A percentile compares a stretch with the other conserved stretches of the same genome.
phyloP scores from a whole-genome alignment of 768 basidiomycete genomes.

The Tylopilus balloui region DNA sequence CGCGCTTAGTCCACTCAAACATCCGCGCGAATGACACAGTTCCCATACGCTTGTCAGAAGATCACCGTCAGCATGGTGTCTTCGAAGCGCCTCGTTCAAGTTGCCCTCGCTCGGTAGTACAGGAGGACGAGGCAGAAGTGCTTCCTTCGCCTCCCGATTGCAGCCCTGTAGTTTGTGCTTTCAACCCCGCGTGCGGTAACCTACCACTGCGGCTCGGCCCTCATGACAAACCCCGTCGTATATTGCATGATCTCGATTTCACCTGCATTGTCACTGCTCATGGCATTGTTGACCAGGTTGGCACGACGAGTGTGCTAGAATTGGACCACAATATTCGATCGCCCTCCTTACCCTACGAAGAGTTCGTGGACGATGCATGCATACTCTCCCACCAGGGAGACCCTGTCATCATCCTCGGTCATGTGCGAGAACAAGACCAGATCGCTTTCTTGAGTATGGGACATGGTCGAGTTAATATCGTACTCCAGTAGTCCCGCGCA shows the following conservation, averaged over 20 bases:
- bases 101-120: not conserved
- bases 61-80: not conserved
- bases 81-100: not conserved
- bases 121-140: not conserved
- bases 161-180: not conserved
- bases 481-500: not conserved
- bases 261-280: conserved; percentile 37
- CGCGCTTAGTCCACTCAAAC: not conserved
- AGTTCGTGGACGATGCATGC: conserved; percentile 42
- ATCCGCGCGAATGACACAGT: not conserved
- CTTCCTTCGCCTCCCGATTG: not conserved
- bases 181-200: not conserved
- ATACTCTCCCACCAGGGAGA: conserved; percentile 26
- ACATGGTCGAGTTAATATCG: conserved; percentile 22
- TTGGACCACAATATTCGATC: conserved; percentile 16
- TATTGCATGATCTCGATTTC: conserved; percentile 25
- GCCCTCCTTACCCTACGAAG: conserved; percentile 24
- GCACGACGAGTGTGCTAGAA: conserved; percentile 18
- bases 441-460: conserved; percentile 23
- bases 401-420: conserved; percentile 34
- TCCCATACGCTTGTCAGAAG: not conserved
- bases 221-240: conserved; percentile 39
- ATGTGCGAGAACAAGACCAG: conserved; percentile 36
- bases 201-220: conserved; percentile 22
- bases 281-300: conserved; percentile 32